Base-by-base conservation (phyloP, 805 yeast genomes). In the Saturnispora zaruensis region DNA sequence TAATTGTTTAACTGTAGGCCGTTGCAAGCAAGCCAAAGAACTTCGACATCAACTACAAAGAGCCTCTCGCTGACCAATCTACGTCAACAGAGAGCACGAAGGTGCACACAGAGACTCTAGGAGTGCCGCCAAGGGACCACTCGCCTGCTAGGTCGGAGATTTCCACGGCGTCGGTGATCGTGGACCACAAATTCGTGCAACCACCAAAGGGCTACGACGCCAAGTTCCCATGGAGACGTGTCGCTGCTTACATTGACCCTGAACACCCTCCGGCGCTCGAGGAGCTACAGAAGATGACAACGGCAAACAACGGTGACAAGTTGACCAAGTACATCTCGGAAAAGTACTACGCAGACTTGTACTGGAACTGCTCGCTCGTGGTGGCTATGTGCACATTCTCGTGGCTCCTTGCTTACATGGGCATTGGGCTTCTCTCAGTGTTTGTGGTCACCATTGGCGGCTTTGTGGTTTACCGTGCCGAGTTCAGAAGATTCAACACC, bases 401-500 rank as follows among this genome's bases (percentile, higher is more conserved):
- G 1, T 86, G 90, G 87, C 54, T 73, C 4, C 65, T 80, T 44
- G 88, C 89, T 2, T 72, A 78, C 57, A 53, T 71, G 30, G 82
- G 88, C 1, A 78, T 79, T 37, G 85, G 91, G 3, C 62, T 86
- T 58, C 74, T 84, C 62, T 76, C 85, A 6, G 63, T 85, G 16
- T 68, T 74, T 5, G 68, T 83, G 53, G 82, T 86, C 1, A 70
- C 82, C 48, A 64, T 84, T 37, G 73, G 77, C 51, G 73, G 85
- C 24, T 74, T 80, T 24, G 79, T 90, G 0, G 83, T 82, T 14
- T 86, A 85, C 65, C 74, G 84, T 49, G 69, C 79, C 16, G 93
- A 86, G 65, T 79, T 81, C 57, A 77, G 91, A 60, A 76, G 95
- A 60, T 84, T 85, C 63, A 81, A 81, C 62, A 72, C 87, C 55